phyloP scores from a whole-genome alignment of 495 filamentous ascomycete species.

The Aspergillus biplanus region DNA sequence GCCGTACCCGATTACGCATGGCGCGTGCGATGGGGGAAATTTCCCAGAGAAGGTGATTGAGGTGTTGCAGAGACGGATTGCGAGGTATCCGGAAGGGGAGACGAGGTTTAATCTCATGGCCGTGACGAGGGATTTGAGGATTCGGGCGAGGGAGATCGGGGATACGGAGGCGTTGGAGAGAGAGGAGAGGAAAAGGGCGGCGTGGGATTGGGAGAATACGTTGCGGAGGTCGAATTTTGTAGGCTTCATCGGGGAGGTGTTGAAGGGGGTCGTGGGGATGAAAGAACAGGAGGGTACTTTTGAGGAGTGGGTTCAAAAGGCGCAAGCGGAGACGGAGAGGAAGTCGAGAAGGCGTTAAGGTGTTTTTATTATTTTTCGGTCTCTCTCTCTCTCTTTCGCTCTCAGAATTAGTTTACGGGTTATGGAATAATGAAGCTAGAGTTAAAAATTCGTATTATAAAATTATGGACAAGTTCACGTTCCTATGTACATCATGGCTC shows the following conservation, averaged over 20 bases:
- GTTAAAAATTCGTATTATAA: not conserved
- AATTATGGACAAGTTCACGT: not conserved
- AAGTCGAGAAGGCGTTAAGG: constrained; percentile 56
- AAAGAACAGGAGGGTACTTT: constrained; percentile 71
- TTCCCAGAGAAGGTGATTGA: constrained; percentile 86
- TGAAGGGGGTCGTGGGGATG: constrained; percentile 76
- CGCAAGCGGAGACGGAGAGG: constrained; percentile 70
- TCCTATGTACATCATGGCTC: constrained; percentile 15
- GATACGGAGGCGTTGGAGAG: constrained; percentile 75
- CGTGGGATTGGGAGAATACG: constrained; percentile 96
- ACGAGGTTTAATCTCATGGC: constrained; percentile 96
- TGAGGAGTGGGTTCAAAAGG: constrained; percentile 77
- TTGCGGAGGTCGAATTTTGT: constrained; percentile 94
- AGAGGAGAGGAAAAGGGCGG: constrained; percentile 82
- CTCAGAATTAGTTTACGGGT: not conserved
- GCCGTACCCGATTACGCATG: constrained; percentile 88
- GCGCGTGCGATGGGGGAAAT: constrained; percentile 63
- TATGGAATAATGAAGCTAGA: not conserved
- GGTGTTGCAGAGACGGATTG: constrained; percentile 82
- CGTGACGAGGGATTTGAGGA: constrained; percentile 79
- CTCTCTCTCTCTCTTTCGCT: too few species aligned
- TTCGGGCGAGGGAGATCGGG: constrained; percentile 77
- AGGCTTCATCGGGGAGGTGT: constrained; percentile 87
- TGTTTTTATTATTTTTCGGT: not conserved
- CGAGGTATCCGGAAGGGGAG: constrained; percentile 81